These are phyloP conservation scores for Nigrograna mackinnonii DNA, from an alignment of 2,329 filamentous ascomycete species.

Conservation along the genomic window DNA sequence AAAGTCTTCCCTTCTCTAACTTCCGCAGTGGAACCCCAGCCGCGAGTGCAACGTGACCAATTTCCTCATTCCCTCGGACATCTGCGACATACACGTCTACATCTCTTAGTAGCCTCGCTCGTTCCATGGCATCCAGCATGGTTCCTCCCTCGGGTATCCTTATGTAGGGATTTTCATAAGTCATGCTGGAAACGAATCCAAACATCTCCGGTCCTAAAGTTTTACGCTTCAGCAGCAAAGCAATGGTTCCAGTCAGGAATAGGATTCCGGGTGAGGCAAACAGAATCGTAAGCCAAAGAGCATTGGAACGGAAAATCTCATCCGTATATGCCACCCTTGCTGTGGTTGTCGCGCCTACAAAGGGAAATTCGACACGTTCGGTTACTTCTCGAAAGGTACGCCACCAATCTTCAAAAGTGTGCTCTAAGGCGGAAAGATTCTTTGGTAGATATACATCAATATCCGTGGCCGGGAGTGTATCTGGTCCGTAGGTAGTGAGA, in stretches of 20 bases:
- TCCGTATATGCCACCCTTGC: constrained; percentile 9
- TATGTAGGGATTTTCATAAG: constrained; percentile 38
- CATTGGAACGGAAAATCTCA: constrained; percentile 31
- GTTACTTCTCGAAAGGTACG: constrained; percentile 4
- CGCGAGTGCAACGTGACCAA: constrained; percentile 43
- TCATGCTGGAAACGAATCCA: constrained; percentile 41
- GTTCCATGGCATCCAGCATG: constrained; percentile 35
- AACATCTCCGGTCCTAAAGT: constrained; percentile 39
- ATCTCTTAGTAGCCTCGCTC: constrained; percentile 36
- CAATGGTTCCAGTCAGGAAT: constrained; percentile 18
- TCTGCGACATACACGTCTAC: constrained; percentile 34
- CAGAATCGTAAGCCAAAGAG: constrained; percentile 30
- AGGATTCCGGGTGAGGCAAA: constrained; percentile 19
- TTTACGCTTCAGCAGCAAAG: constrained; percentile 25
- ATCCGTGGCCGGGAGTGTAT: constrained; percentile 23
- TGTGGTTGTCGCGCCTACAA: constrained; percentile 30
- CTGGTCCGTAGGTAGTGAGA: constrained; percentile 26
- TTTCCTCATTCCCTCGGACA: constrained; percentile 24
- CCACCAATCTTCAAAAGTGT: constrained; percentile 22
- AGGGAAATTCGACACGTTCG: constrained; percentile 10
- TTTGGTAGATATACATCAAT: constrained; percentile 23
- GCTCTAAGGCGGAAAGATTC: constrained; percentile 17
- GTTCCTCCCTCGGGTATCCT: constrained; percentile 30
- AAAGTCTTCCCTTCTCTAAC: too few species aligned
- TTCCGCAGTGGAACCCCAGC: constrained; percentile 28